phyloP scores from a whole-genome alignment of 306 rosid species.

The Sechiopsis laciniata region DNA sequence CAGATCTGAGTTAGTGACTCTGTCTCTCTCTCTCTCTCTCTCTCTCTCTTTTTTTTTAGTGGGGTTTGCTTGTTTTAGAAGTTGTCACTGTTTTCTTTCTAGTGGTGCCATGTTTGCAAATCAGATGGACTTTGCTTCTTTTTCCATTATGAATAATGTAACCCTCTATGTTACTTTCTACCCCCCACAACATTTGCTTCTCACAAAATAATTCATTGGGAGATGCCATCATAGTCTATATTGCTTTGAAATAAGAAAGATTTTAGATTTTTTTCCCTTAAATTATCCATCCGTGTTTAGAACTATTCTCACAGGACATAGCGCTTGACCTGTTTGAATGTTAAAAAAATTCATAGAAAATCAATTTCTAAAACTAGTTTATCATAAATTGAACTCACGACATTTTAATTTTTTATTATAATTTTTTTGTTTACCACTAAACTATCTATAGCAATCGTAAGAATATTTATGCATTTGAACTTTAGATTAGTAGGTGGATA shows the following conservation, averaged over 20 bases:
- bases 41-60: neutral
- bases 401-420: too few species aligned
- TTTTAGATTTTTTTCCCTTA: too few species aligned
- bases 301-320: too few species aligned
- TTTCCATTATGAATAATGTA: constrained; percentile 6
- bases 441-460: too few species aligned
- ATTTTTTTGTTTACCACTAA: too few species aligned
- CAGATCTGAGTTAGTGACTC: neutral
- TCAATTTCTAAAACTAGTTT: too few species aligned
- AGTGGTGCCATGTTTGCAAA: constrained; percentile 12
- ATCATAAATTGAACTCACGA: too few species aligned
- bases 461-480: neutral
- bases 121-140: neutral
- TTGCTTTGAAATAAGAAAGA: neutral
- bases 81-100: constrained; percentile 12
- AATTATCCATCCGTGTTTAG: too few species aligned
- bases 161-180: neutral
- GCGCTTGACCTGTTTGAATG: too few species aligned
- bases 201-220: neutral
- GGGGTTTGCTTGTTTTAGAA: constrained; percentile 20
- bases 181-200: constrained; percentile 1
- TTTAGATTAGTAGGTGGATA: too few species aligned
- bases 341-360: too few species aligned
- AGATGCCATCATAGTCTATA: neutral
- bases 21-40: neutral